Conservation (phyloP, 768 basidiomycete genomes). For the Kwoniella shandongensis region DNA sequence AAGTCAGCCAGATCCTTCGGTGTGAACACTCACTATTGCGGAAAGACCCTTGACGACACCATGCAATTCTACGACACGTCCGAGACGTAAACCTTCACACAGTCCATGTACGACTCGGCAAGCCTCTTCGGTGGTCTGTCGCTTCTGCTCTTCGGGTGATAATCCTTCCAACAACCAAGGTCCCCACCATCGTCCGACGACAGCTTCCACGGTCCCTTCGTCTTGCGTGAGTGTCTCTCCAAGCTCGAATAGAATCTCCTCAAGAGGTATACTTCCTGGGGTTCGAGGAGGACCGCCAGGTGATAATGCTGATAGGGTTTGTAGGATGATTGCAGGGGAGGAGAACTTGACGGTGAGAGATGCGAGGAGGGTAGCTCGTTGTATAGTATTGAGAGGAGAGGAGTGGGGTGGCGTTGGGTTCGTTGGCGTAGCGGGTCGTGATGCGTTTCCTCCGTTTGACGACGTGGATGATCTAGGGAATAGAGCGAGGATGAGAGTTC, state of each 20-base stretch:
- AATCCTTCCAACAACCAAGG: constrained; percentile 32
- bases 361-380: constrained; percentile 37
- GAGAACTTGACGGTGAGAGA: constrained; percentile 48
- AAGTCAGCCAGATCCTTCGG: background rate
- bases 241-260: constrained; percentile 52
- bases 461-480: constrained; percentile 39
- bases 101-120: constrained; percentile 36
- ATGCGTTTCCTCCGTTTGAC: constrained; percentile 23
- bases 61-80: constrained; percentile 46
- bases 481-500: constrained; percentile 46
- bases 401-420: constrained; percentile 48
- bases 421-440: constrained; percentile 40
- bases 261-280: constrained; percentile 41
- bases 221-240: constrained; percentile 50
- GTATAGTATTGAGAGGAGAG: constrained; percentile 38
- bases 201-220: constrained; percentile 49
- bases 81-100: constrained; percentile 44
- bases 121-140: constrained; percentile 40
- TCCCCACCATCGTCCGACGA: constrained; percentile 52
- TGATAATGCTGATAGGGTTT: constrained; percentile 47
- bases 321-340: constrained; percentile 49
- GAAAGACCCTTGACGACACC: constrained; percentile 49
- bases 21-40: constrained; percentile 35
- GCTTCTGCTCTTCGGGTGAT: constrained; percentile 29
- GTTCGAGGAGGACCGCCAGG: constrained; percentile 48